phyloP scores from a whole-genome alignment of 2,329 filamentous ascomycete species.

The Aspergillus sp. region DNA sequence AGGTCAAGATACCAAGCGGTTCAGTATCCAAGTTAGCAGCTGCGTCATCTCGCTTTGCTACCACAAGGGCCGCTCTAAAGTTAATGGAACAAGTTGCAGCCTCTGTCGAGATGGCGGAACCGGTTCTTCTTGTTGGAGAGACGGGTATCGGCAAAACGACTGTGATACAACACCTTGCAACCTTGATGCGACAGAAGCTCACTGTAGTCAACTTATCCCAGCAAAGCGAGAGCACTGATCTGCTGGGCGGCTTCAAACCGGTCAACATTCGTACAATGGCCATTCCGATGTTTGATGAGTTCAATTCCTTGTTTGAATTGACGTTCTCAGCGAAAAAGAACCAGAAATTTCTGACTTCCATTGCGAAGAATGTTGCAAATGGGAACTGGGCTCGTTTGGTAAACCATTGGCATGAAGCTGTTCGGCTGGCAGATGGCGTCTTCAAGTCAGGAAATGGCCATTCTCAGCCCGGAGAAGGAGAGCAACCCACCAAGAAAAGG shows the following conservation, averaged over 20 bases:
- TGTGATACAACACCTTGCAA: slow-evolving; percentile 87
- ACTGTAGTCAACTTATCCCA: slow-evolving; percentile 95
- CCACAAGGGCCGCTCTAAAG: slow-evolving; percentile 78
- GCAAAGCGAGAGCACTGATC: slow-evolving; percentile 94
- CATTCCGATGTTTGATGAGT: slow-evolving; percentile 88
- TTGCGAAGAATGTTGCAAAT: slow-evolving; percentile 75
- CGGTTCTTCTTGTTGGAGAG: slow-evolving; percentile 92
- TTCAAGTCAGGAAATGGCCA: slow-evolving; percentile 52
- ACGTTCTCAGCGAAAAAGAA: slow-evolving; percentile 91
- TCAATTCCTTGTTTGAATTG: slow-evolving; percentile 81
- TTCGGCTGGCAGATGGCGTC: slow-evolving; percentile 79
- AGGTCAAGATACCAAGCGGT: slow-evolving; percentile 52
- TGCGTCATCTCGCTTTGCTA: slow-evolving; percentile 66
- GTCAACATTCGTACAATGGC: slow-evolving; percentile 86
- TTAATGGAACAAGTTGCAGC: slow-evolving; percentile 86
- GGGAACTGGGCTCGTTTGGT: slow-evolving; percentile 85
- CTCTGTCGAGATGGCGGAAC: slow-evolving; percentile 79
- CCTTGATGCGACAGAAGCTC: slow-evolving; percentile 78
- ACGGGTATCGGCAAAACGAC: slow-evolving; percentile 99
- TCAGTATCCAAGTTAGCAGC: slow-evolving; percentile 45
- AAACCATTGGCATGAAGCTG: slow-evolving; percentile 83
- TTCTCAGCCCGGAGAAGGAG: slow-evolving; percentile 42
- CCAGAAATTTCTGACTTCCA: slow-evolving; percentile 76
- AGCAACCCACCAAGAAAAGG: slow-evolving; percentile 72
- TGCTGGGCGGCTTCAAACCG: slow-evolving; percentile 94